Evolutionary conservation across 202 grass and related monocot genomes (phyloP).

Genomic region (Schoenoplectus triqueter): DNA sequence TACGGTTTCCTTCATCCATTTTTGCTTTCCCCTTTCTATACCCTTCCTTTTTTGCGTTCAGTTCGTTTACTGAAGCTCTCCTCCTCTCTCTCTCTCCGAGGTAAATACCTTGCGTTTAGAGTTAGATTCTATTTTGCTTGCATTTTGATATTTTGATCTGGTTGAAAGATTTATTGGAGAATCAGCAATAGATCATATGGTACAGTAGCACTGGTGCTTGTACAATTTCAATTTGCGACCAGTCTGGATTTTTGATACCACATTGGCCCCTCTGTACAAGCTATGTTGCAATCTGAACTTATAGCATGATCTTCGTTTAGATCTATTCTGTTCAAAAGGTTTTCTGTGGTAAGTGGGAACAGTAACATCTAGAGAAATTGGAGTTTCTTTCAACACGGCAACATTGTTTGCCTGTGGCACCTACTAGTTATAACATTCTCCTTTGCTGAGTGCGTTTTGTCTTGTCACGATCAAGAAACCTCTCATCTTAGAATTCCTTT

Average conservation of each 20-base stretch:
- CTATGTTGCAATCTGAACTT: not conserved
- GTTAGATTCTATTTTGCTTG: conserved; percentile 21
- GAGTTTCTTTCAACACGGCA: not conserved
- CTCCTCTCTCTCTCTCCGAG: not conserved
- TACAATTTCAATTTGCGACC: not conserved
- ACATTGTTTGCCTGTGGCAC: not conserved
- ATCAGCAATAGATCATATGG: not conserved
- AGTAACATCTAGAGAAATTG: not conserved
- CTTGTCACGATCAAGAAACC: not conserved
- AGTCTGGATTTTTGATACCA: conserved; percentile 2
- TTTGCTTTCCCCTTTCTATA: not conserved
- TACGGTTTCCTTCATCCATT: conserved; percentile 32
- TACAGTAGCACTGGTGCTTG: not conserved
- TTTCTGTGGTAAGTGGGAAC: not conserved
- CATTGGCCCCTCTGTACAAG: not conserved
- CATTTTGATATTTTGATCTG: conserved; percentile 11
- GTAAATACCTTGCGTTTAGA: conserved; percentile 1
- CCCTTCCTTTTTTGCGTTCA: conserved; percentile 33
- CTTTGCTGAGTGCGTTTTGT: conserved; percentile 5
- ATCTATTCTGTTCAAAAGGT: not conserved
- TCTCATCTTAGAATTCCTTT: not conserved
- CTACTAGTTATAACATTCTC: not conserved
- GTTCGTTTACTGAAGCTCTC: not conserved
- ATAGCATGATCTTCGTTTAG: not conserved
- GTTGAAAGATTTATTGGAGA: not conserved